Evolutionary conservation across 75 land plant species (phyloP).

Genomic region (Picea sitchensis): DNA sequence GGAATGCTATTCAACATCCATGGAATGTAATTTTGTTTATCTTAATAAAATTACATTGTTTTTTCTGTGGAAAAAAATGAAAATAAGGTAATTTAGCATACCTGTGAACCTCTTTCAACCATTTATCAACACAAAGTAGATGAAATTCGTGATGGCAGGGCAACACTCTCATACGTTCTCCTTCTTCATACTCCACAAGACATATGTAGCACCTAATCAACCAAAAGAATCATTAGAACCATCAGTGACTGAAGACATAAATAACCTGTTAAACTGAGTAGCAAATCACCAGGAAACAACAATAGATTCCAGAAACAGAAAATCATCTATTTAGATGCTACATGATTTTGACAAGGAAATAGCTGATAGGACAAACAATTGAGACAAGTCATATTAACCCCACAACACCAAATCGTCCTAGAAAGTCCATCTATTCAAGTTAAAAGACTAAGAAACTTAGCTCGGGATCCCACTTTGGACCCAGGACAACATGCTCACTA

Average conservation of each 20-base stretch:
- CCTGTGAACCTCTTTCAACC: constrained; percentile 97
- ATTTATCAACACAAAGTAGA: constrained; percentile 80
- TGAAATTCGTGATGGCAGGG: constrained; percentile 96
- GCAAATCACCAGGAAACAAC: background rate
- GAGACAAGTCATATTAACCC: background rate
- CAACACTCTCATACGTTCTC: constrained; percentile 67
- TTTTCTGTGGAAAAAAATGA: background rate
- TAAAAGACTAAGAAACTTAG: background rate
- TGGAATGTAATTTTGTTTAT: too few species aligned
- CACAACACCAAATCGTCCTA: background rate
- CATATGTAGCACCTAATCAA: constrained; percentile 82
- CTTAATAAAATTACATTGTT: too few species aligned
- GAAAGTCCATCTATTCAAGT: background rate
- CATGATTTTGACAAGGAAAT: background rate
- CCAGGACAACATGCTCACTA: too few species aligned
- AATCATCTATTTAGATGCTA: background rate
- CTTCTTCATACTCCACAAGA: constrained; percentile 93
- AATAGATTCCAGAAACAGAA: background rate
- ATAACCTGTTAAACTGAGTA: background rate
- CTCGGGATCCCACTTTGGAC: too few species aligned
- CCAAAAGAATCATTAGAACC: background rate
- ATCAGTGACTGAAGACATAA: background rate
- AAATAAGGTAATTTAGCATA: constrained; percentile 13
- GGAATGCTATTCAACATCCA: too few species aligned
- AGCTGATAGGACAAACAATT: background rate